Evolutionary conservation across 2,329 filamentous ascomycete genomes (phyloP).

Genomic region (Fusarium concolor): DNA sequence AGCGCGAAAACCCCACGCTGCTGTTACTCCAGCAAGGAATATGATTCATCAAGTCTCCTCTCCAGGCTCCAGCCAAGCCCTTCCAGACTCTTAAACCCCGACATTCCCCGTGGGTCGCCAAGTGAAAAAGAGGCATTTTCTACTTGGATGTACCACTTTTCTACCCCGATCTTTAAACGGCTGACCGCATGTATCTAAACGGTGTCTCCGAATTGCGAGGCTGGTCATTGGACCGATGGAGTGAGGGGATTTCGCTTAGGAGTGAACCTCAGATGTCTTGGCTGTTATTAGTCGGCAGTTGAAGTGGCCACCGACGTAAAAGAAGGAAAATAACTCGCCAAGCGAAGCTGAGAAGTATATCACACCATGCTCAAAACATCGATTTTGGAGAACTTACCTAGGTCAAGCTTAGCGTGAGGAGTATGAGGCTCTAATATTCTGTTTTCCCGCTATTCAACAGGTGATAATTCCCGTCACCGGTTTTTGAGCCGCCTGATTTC

Average conservation of each 20-base stretch:
- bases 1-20: not conserved
- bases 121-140: slow-evolving; percentile 16
- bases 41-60: slow-evolving; percentile 11
- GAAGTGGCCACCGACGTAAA: slow-evolving; percentile 10
- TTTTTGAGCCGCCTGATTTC: not conserved
- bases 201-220: not conserved
- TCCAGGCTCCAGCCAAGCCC: slow-evolving; percentile 7
- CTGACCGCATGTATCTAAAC: not conserved
- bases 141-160: too few relatives aligned
- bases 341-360: not conserved
- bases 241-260: slow-evolving; percentile 3
- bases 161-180: not conserved
- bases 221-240: not conserved
- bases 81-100: not conserved
- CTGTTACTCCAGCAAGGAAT: not conserved
- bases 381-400: not conserved
- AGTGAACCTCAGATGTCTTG: slow-evolving; percentile 5
- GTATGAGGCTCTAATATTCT: rapidly evolving
- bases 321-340: slow-evolving; percentile 11
- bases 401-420: not conserved
- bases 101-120: not conserved
- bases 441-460: not conserved
- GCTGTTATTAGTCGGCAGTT: slow-evolving; percentile 10
- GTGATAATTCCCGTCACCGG: not conserved
- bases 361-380: not conserved